Evolutionary conservation across 164 flowering plant genomes (phyloP).

Genomic region (Vitis riparia): DNA sequence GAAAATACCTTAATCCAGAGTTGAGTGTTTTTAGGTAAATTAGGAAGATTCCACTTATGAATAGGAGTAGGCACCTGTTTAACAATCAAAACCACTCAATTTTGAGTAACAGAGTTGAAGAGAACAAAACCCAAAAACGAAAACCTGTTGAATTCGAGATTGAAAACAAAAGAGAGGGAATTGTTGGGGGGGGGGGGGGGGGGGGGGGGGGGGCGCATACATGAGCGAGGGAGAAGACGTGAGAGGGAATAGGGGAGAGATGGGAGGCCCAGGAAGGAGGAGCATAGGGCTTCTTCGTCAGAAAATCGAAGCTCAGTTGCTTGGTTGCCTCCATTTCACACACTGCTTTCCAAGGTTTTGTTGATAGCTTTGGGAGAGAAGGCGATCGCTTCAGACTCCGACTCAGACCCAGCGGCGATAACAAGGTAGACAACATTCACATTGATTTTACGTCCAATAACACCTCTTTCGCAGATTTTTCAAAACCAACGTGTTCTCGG

Average conservation of each 20-base stretch:
- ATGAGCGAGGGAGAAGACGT: conserved; percentile 68
- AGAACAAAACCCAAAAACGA: neutral
- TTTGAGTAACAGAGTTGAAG: too few species aligned
- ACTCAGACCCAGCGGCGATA: too few species aligned
- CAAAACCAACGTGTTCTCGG: too few species aligned
- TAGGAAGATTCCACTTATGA: conserved; percentile 90
- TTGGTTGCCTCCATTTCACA: too few species aligned
- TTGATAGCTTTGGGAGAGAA: too few species aligned
- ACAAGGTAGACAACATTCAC: too few species aligned
- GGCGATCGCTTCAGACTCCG: too few species aligned
- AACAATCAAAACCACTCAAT: neutral
- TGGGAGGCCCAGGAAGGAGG: conserved; percentile 89
- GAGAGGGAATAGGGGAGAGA: conserved; percentile 72
- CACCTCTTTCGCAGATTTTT: too few species aligned
- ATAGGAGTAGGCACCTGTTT: conserved; percentile 90
- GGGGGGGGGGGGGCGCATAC: too few species aligned
- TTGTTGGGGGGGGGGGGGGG: too few species aligned
- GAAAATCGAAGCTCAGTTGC: conserved; percentile 34
- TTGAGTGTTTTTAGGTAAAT: conserved; percentile 69
- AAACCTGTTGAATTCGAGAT: neutral
- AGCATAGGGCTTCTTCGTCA: conserved; percentile 49
- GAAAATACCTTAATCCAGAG: conserved; percentile 82
- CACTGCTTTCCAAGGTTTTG: too few species aligned
- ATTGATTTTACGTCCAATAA: too few species aligned
- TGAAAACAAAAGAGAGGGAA: conserved; percentile 1